Percentiles rank a stretch among this genome's conserved stretches.
Evolutionary conservation across 306 rosid genomes (phyloP).

Genomic region (Acacia acuminata): DNA sequence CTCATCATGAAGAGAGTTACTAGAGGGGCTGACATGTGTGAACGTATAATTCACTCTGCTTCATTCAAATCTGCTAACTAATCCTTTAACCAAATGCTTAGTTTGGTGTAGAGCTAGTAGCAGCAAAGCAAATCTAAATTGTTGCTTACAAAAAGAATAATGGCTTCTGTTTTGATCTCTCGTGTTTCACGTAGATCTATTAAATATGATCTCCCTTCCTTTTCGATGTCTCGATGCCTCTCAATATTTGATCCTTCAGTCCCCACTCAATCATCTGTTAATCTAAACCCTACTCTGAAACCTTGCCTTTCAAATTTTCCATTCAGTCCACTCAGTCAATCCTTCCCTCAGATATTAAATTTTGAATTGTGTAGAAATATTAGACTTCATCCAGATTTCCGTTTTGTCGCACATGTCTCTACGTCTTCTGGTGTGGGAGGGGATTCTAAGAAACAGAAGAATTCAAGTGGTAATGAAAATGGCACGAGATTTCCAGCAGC

Average conservation of each 20-base stretch:
- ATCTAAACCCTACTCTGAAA: slow-evolving; percentile 10
- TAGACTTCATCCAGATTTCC: slow-evolving; percentile 38
- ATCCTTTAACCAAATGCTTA: neutral
- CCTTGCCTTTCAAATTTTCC: slow-evolving; percentile 1
- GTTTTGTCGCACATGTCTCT: slow-evolving; percentile 44
- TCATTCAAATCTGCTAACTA: too few relatives aligned
- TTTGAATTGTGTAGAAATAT: slow-evolving; percentile 14
- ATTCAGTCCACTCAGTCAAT: slow-evolving; percentile 22
- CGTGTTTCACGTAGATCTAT: slow-evolving; percentile 44
- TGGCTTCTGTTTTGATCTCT: slow-evolving; percentile 43
- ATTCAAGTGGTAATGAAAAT: slow-evolving; percentile 31
- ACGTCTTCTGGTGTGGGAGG: slow-evolving; percentile 45
- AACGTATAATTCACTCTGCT: slow-evolving; percentile 2
- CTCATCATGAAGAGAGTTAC: neutral
- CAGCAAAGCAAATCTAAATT: neutral
- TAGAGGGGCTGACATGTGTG: neutral
- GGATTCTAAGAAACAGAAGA: slow-evolving; percentile 36
- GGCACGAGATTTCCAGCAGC: slow-evolving; percentile 16
- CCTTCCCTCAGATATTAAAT: slow-evolving; percentile 19
- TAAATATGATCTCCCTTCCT: slow-evolving; percentile 34
- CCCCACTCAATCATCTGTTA: slow-evolving; percentile 31
- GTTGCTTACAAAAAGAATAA: slow-evolving; percentile 25
- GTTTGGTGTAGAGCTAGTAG: neutral
- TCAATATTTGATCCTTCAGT: slow-evolving; percentile 29
- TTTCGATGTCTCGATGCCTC: slow-evolving; percentile 20